A percentile compares a stretch with the other conserved stretches of the same genome.
Conservation (phyloP, 139 green algal species). For the Chlamydomonas applanata region DNA sequence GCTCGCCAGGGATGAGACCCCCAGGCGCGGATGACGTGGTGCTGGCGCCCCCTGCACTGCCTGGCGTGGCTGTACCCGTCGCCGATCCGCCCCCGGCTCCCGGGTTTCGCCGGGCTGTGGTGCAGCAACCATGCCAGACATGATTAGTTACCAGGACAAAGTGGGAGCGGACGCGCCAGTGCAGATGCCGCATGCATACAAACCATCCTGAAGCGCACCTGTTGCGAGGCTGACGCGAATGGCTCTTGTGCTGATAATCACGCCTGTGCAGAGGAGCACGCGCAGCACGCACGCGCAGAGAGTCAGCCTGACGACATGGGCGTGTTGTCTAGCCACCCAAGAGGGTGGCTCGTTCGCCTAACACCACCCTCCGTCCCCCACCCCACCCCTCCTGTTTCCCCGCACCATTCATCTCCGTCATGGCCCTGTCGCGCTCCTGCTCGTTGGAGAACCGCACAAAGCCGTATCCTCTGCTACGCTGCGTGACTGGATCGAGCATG, state of each 20-base stretch:
- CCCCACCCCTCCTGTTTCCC: not conserved
- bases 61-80: not conserved
- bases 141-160: too few species aligned
- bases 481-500: constrained; percentile 83
- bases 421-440: constrained; percentile 77
- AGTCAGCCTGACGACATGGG: constrained; percentile 70
- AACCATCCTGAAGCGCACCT: too few species aligned
- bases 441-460: constrained; percentile 92
- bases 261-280: constrained; percentile 7
- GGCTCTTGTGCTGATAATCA: constrained; percentile 64
- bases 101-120: too few species aligned
- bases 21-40: not conserved
- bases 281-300: too few species aligned
- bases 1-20: constrained; percentile 32
- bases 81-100: too few species aligned
- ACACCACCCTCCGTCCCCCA: too few species aligned
- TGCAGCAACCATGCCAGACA: too few species aligned
- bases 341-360: not conserved
- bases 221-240: constrained; percentile 81
- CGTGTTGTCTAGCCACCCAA: not conserved
- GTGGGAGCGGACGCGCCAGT: too few species aligned
- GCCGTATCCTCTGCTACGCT: constrained; percentile 90
- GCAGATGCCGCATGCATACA: too few species aligned
- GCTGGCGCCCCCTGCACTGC: constrained; percentile 13
- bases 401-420: constrained; percentile 85